Evolutionary conservation across 2,329 filamentous ascomycete genomes (phyloP).

Genomic region (Fusarium sp.): DNA sequence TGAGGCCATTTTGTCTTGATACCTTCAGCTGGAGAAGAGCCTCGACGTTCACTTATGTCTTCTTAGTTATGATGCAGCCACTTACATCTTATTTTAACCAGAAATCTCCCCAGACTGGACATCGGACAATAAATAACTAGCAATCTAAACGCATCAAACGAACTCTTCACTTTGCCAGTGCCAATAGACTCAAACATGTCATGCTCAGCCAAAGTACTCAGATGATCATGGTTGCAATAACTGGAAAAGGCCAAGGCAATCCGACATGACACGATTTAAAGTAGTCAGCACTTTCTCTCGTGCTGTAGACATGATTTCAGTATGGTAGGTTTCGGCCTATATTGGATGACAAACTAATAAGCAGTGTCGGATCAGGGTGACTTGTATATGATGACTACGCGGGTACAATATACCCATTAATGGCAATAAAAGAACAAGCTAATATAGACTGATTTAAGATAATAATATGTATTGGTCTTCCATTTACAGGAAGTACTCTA

Average conservation of each 20-base stretch:
- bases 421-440: accelerated
- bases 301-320: accelerated
- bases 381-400: accelerated
- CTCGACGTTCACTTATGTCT: too few species aligned
- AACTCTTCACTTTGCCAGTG: background rate
- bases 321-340: accelerated
- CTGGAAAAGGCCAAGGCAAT: background rate
- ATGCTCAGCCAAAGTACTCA: background rate
- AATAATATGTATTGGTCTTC: conserved; percentile 13
- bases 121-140: background rate
- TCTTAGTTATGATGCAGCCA: background rate
- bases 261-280: accelerated
- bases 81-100: background rate
- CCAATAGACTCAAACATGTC: accelerated
- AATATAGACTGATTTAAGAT: background rate
- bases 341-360: background rate
- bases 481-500: background rate
- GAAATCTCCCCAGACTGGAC: background rate
- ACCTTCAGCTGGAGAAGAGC: background rate
- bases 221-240: background rate
- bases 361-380: accelerated
- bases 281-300: background rate
- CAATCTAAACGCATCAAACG: background rate
- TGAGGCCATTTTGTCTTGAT: background rate
- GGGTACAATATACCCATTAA: accelerated